phyloP scores from a whole-genome alignment of 2,329 filamentous ascomycete genomes.

The Ascochyta rabiei region DNA sequence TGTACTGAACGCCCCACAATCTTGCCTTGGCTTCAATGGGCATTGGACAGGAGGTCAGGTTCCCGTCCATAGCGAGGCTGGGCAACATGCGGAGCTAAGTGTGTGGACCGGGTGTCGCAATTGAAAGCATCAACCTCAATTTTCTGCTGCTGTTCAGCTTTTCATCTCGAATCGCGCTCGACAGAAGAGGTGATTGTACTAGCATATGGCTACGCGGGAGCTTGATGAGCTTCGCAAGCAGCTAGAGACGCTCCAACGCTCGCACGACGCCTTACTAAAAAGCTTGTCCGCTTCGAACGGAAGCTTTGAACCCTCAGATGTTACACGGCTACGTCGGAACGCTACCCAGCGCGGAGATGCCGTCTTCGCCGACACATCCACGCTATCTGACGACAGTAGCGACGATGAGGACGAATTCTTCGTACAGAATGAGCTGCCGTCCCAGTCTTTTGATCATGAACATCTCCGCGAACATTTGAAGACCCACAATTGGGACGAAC shows the following conservation, averaged over 20 bases:
- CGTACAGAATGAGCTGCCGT: conserved; percentile 49
- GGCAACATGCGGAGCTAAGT: conserved; percentile 24
- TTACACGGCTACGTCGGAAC: conserved; percentile 29
- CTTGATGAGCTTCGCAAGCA: conserved; percentile 43
- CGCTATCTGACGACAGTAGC: conserved; percentile 43
- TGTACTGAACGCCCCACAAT: conserved; percentile 14
- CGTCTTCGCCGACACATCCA: conserved; percentile 43
- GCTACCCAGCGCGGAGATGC: conserved; percentile 32
- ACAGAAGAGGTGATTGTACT: conserved; percentile 8
- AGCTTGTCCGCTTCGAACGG: conserved; percentile 38
- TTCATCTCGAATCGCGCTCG: conserved; percentile 9
- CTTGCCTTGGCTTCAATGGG: conserved; percentile 18
- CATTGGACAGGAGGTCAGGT: conserved; percentile 23
- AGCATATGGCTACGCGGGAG: conserved; percentile 34
- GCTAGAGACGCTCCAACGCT: conserved; percentile 40
- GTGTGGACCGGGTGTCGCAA: conserved; percentile 21
- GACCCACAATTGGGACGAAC: conserved; percentile 51
- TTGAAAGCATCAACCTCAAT: conserved; percentile 8
- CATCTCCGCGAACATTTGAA: conserved; percentile 54
- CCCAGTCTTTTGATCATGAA: conserved; percentile 51
- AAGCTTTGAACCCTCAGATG: conserved; percentile 33
- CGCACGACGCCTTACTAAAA: conserved; percentile 39
- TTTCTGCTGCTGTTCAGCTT: conserved; percentile 4
- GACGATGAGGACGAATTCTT: conserved; percentile 46
- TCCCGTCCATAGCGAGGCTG: conserved; percentile 22